A percentile compares a stretch with the other conserved stretches of the same genome.
phyloP scores from a whole-genome alignment of 495 filamentous ascomycete genomes.

The Trichoderma asperelloides region DNA sequence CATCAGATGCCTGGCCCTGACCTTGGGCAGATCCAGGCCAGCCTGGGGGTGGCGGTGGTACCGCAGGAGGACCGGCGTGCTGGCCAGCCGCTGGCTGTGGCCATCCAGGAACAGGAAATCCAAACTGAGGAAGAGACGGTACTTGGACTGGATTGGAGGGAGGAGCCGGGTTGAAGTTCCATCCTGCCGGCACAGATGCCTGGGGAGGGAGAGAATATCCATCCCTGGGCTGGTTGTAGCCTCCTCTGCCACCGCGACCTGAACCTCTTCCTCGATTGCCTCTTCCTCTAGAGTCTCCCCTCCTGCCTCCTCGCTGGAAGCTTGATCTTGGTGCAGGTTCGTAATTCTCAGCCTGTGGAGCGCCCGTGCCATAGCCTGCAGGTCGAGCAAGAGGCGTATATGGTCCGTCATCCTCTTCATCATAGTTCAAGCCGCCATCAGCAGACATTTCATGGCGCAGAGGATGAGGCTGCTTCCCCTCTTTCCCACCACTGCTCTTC shows the following conservation, averaged over 20 bases:
- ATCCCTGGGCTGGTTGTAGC: conserved; percentile 14
- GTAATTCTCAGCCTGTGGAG: conserved; percentile 22
- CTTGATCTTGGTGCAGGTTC: conserved; percentile 27
- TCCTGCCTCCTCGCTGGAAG: conserved; percentile 32
- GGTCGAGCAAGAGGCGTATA: conserved; percentile 65
- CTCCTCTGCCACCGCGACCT: conserved; percentile 26
- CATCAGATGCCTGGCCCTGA: conserved; percentile 14
- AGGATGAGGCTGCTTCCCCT: conserved; percentile 12
- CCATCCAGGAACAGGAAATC: conserved; percentile 6
- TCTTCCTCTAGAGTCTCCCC: conserved; percentile 27
- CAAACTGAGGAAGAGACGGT: conserved; percentile 14
- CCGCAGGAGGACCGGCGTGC: conserved; percentile 7
- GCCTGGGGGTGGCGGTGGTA: conserved; percentile 23
- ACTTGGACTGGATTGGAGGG: conserved; percentile 20
- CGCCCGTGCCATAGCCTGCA: conserved; percentile 38
- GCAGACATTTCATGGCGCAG: conserved; percentile 27
- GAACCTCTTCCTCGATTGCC: conserved; percentile 42
- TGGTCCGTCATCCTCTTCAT: conserved; percentile 57
- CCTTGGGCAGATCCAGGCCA: conserved; percentile 14
- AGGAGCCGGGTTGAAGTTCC: conserved; percentile 16
- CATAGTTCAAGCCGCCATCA: conserved; percentile 30
- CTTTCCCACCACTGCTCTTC: conserved; percentile 26
- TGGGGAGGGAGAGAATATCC: conserved; percentile 14
- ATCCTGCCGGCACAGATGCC: conserved; percentile 12
- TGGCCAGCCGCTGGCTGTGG: conserved; percentile 11